phyloP scores from a whole-genome alignment of 2,329 filamentous ascomycete species.

The Dactylellina cionopaga region DNA sequence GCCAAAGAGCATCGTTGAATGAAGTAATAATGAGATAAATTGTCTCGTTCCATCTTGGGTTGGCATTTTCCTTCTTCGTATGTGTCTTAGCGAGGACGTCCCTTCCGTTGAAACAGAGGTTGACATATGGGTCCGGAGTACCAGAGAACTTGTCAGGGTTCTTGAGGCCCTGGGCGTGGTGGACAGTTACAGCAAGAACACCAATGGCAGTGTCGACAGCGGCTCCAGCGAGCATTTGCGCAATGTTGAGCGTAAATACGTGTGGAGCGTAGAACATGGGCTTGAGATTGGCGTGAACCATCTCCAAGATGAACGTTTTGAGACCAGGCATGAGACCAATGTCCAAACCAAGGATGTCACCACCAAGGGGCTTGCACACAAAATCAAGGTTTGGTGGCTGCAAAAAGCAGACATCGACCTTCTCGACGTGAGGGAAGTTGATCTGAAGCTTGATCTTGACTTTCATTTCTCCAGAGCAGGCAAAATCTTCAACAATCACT shows the following conservation, averaged over 20 bases:
- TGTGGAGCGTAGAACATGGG: conserved; percentile 99
- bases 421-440: conserved; percentile 93
- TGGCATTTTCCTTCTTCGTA: conserved; percentile 81
- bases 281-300: conserved; percentile 90
- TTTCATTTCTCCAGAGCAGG: conserved; percentile 93
- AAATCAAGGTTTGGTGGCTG: conserved; percentile 92
- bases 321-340: conserved; percentile 99
- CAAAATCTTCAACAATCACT: conserved; percentile 97
- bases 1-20: conserved; percentile 84
- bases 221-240: conserved; percentile 95
- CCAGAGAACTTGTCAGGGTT: conserved; percentile 94
- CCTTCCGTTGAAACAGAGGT: conserved; percentile 84
- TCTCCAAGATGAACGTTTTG: conserved; percentile 91
- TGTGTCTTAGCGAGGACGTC: conserved; percentile 87
- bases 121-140: conserved; percentile 88
- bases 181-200: conserved; percentile 88
- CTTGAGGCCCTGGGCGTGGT: conserved; percentile 90
- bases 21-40: conserved; percentile 94
- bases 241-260: conserved; percentile 97
- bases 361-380: conserved; percentile 95
- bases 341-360: conserved; percentile 94
- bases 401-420: conserved; percentile 93
- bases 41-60: conserved; percentile 95
- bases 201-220: conserved; percentile 95
- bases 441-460: conserved; percentile 98